Evolutionary conservation across 2,329 filamentous ascomycete genomes (phyloP).

Genomic region (Talaromyces albobiverticillius): DNA sequence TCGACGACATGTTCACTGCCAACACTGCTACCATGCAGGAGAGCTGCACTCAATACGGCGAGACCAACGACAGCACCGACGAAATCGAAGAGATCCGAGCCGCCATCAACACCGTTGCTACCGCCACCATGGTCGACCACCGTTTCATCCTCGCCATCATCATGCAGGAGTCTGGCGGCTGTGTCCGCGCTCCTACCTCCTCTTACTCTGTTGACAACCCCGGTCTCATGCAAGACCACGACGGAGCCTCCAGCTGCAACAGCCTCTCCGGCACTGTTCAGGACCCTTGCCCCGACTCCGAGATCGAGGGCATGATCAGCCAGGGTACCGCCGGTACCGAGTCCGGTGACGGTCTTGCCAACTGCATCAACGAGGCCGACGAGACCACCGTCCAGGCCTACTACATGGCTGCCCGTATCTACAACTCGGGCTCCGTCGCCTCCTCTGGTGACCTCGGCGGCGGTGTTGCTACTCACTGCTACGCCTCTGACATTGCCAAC

Average conservation of each 20-base stretch:
- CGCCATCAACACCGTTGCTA: conserved; percentile 30
- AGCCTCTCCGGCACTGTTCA: conserved; percentile 20
- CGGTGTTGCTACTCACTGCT: conserved; percentile 47
- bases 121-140: conserved; percentile 25
- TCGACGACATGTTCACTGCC: conserved; percentile 16
- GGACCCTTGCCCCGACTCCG: conserved; percentile 22
- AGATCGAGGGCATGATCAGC: conserved; percentile 38
- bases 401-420: conserved; percentile 29
- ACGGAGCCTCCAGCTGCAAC: conserved; percentile 39
- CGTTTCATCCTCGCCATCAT: conserved; percentile 33
- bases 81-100: conserved; percentile 24
- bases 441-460: conserved; percentile 26
- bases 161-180: conserved; percentile 30
- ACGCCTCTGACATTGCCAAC: conserved; percentile 52
- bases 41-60: conserved; percentile 7
- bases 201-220: conserved; percentile 17
- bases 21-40: conserved; percentile 9
- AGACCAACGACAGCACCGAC: conserved; percentile 19
- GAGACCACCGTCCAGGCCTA: conserved; percentile 17
- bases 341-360: conserved; percentile 32
- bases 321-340: conserved; percentile 38
- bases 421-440: conserved; percentile 33
- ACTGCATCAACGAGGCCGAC: conserved; percentile 28
- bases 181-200: conserved; percentile 25
- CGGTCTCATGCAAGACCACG: conserved; percentile 38